Percentiles rank a stretch among this genome's conserved stretches.
Conservation (phyloP, 768 basidiomycete genomes). For the Termitomyces sp. region DNA sequence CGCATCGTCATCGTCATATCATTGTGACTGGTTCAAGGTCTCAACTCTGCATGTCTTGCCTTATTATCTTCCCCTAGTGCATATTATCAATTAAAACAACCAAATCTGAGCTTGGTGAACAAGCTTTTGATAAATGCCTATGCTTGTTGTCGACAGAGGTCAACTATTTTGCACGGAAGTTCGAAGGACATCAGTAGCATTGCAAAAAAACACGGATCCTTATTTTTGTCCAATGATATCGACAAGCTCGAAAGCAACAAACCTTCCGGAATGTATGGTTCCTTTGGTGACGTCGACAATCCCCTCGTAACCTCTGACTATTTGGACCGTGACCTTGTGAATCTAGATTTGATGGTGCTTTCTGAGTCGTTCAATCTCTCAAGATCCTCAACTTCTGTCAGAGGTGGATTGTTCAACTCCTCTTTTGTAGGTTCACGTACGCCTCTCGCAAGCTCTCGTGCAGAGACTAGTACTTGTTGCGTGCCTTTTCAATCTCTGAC, state of each 20-base stretch:
- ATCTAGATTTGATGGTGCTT: neutral
- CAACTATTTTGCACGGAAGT: neutral
- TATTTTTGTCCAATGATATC: constrained; percentile 6
- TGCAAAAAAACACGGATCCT: neutral
- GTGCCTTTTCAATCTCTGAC: constrained; percentile 57
- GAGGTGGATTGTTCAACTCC: constrained; percentile 71
- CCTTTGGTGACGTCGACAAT: constrained; percentile 11
- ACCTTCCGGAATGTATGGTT: neutral
- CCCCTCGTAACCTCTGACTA: constrained; percentile 26
- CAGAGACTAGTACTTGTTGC: constrained; percentile 74
- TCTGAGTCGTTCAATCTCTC: neutral
- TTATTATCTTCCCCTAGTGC: too few species aligned
- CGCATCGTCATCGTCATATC: too few species aligned
- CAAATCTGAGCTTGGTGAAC: neutral
- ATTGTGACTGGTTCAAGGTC: too few species aligned
- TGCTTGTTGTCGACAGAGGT: neutral
- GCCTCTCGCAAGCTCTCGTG: constrained; percentile 70
- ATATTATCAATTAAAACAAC: too few species aligned
- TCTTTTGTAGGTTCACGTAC: constrained; percentile 82
- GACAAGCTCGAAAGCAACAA: neutral
- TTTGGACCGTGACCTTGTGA: neutral
- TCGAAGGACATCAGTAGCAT: neutral
- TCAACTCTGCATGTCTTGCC: too few species aligned
- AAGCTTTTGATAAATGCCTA: neutral
- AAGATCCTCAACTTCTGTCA: constrained; percentile 70